Evolutionary conservation across 2,329 filamentous ascomycete species (phyloP).

Genomic region (Zopfia rhizophila): DNA sequence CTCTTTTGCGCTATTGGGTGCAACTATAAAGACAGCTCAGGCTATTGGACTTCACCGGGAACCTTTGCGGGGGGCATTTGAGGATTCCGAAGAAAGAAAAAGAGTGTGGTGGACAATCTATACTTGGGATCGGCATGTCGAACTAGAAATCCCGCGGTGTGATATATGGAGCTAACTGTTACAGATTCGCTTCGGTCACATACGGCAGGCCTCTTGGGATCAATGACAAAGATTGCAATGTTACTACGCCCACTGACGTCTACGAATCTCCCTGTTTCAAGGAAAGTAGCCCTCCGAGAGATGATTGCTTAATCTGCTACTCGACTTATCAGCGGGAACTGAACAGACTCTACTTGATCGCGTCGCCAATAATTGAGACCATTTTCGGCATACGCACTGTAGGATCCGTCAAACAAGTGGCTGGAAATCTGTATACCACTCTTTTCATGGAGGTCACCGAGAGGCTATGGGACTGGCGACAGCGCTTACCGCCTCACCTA

Average conservation of each 20-base stretch:
- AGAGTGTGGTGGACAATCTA: slow-evolving; percentile 57
- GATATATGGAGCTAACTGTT: background rate
- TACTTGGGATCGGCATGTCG: slow-evolving; percentile 50
- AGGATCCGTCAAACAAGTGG: slow-evolving; percentile 11
- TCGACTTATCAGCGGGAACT: slow-evolving; percentile 38
- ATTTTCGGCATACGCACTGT: slow-evolving; percentile 35
- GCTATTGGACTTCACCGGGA: slow-evolving; percentile 48
- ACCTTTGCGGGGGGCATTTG: slow-evolving; percentile 25
- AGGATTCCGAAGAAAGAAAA: slow-evolving; percentile 50
- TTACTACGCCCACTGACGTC: slow-evolving; percentile 47
- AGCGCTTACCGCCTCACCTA: slow-evolving; percentile 34
- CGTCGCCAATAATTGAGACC: slow-evolving; percentile 41
- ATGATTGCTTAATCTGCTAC: slow-evolving; percentile 17
- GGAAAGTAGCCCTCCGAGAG: background rate
- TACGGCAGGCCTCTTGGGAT: slow-evolving; percentile 56
- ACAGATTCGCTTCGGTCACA: slow-evolving; percentile 52
- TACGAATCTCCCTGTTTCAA: slow-evolving; percentile 44
- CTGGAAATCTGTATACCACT: slow-evolving; percentile 21
- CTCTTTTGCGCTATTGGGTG: slow-evolving; percentile 52
- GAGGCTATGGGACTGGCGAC: slow-evolving; percentile 34
- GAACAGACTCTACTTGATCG: slow-evolving; percentile 42
- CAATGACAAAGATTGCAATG: slow-evolving; percentile 54
- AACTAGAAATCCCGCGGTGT: background rate
- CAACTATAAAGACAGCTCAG: slow-evolving; percentile 51
- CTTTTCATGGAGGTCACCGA: slow-evolving; percentile 30